Base-by-base conservation (phyloP, 768 basidiomycete genomes). In the Tricholoma sp. region DNA sequence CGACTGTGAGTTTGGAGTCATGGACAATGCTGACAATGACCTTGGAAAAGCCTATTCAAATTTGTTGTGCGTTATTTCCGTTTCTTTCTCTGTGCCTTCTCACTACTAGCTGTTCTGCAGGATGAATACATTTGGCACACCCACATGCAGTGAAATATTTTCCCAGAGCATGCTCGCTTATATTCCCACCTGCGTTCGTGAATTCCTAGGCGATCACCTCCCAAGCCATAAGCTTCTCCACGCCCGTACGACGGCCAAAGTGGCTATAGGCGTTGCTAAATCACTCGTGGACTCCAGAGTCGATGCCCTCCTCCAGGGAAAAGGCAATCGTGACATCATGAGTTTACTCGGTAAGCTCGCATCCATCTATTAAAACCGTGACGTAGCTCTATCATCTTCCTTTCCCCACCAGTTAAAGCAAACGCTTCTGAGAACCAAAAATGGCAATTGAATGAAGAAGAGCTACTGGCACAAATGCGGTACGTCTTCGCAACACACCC, bases 401-500 rank as follows among this genome's bases (percentile, higher is more conserved):
- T 34, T 32, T 27, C 54, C 50, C 31, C 10, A 19, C 35, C 47
- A 83, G 83, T 83, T 46, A 77, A 78, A 63, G 82, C 83, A 10
- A 84, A 85, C 65, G 73, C 75, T 10, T 75, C 80, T 1, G 77
- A 82, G 61, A 69, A 80, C 50, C 68, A 70, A 24, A 70, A 68
- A 45, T 69, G 69, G 7, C 72, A 72, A 56, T 67, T 86, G 39
- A 82, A 60, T 41, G 77, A 76, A 59, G 79, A 76, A 66, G 82
- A 78, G 67, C 74, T 77, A 62, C 66, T 78, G 52, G 76, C 74
- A 39, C 79, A 78, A 68, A 80, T 77, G 78, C 71, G 71, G 76
- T 89, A 75, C 71, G 75, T 72, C 5, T 79, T 24, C 70, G 73
- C 57, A 70, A 72, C 34, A 71, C 80, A 14, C 67, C 75, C 11